Evolutionary conservation across 495 filamentous ascomycete species (phyloP).

Genomic region (Xylaria telfairii): DNA sequence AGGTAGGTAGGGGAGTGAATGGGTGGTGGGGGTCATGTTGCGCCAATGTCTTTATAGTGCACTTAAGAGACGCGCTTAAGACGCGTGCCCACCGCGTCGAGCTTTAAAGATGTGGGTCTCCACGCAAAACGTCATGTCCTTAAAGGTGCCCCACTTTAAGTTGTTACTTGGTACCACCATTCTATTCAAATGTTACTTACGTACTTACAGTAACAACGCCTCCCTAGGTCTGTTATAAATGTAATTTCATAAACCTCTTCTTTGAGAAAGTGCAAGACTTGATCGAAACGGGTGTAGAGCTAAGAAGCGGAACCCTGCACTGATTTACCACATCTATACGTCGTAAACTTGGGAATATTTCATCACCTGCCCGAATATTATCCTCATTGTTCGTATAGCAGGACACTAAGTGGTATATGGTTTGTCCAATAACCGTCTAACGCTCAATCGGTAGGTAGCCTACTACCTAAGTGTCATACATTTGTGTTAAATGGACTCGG

Average conservation of each 20-base stretch:
- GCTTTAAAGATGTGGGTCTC: neutral
- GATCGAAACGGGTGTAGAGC: neutral
- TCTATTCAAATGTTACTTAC: neutral
- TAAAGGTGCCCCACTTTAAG: slow-evolving; percentile 3
- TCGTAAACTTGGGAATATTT: neutral
- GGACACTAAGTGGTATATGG: neutral
- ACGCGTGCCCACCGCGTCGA: slow-evolving; percentile 22
- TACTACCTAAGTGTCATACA: neutral
- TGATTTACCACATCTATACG: neutral
- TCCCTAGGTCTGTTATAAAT: too few species aligned
- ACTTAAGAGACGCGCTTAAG: slow-evolving; percentile 16
- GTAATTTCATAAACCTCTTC: neutral
- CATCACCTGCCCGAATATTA: too few species aligned
- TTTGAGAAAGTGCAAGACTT: neutral
- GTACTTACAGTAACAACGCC: too few species aligned
- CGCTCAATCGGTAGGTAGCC: neutral
- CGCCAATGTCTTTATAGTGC: neutral
- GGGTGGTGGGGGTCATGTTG: slow-evolving; percentile 8
- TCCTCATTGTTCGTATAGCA: neutral
- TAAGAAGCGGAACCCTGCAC: neutral
- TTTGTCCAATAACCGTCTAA: neutral
- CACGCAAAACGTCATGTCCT: slow-evolving; percentile 1
- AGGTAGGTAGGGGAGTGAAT: too few species aligned
- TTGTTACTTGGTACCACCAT: too few species aligned
- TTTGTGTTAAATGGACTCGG: neutral